Base-by-base conservation (phyloP, 805 yeast species). In the Vanderwaltozyma yarrowii region DNA sequence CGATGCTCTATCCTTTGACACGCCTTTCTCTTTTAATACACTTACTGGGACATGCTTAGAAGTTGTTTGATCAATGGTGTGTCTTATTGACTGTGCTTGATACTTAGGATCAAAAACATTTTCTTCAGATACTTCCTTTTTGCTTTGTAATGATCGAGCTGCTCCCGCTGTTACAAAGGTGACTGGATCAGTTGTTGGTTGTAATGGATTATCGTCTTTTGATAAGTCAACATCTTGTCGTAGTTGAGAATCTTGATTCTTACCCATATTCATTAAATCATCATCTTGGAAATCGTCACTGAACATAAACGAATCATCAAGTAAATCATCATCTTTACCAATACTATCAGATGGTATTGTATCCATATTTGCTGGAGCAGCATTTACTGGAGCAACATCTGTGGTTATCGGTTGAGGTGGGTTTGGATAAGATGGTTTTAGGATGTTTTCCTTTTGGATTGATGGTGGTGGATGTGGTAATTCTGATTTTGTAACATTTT, bases 1-100 rank as follows among this genome's bases (percentile, higher is more conserved):
- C 6, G 48, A 31, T 12, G 45, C 51, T 37, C 57, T 47, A 4
- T 54, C 33, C 19, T 32, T 37, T 15, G 42, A 39, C 13, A 47
- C 35, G 2, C 52, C 55, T 32, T 48, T 54, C 25, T 53, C 57
- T 33, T 50, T 52, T 19, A 53, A 35, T 1, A 41, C 38, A 21
- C 47, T 46, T 3, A 45, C 44, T 16, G 60, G 58, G 8, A 81
- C 64, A 2, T 82, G 87, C 3, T 75, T 72, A 0, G 88, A 80
- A 40, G 72, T 76, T 1, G 70, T 67, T 33, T 80, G 89, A 54
- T 82, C 87, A 12, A 80, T 64, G 0, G 80, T 77, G 38, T 76
- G 71, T 45, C 67, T 70, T 12, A 69, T 71, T 5, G 74, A 74
- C 31, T 72, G 74, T 37, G 71, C 73, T 51, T 76, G 73, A 44